These are phyloP conservation scores for Penicillium sp. DNA, from an alignment of 2,329 filamentous ascomycete genomes.

Conservation along the genomic window DNA sequence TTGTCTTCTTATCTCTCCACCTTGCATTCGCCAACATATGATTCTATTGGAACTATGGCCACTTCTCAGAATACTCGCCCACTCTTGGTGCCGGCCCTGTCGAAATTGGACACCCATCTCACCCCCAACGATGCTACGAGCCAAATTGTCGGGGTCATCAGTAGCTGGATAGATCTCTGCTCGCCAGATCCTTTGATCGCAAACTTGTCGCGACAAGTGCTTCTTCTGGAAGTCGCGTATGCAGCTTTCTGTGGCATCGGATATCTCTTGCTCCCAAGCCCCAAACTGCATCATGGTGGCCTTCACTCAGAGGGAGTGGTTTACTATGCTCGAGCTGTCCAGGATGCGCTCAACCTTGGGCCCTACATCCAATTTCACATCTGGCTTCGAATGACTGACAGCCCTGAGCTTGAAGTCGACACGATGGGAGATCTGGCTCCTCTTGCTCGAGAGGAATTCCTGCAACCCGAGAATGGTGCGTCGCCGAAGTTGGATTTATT, in stretches of 20 bases:
- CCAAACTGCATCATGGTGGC: constrained; percentile 65
- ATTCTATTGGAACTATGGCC: constrained; percentile 43
- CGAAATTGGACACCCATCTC: constrained; percentile 61
- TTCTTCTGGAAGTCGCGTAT: constrained; percentile 90
- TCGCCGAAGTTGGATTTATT: constrained; percentile 68
- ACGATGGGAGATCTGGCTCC: constrained; percentile 50
- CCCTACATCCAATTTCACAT: constrained; percentile 79
- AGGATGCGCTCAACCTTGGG: constrained; percentile 76
- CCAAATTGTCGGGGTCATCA: constrained; percentile 78
- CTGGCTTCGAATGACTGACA: constrained; percentile 81
- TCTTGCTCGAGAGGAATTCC: constrained; percentile 48
- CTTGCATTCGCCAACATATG: constrained; percentile 40
- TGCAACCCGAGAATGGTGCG: constrained; percentile 36
- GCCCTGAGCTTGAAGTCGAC: constrained; percentile 60
- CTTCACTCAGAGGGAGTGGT: constrained; percentile 56
- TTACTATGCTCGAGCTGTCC: constrained; percentile 82
- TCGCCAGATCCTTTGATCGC: constrained; percentile 82
- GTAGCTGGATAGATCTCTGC: constrained; percentile 89
- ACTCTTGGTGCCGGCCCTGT: constrained; percentile 46
- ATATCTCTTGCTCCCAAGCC: constrained; percentile 81
- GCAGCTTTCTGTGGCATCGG: constrained; percentile 92
- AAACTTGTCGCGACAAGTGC: constrained; percentile 83
- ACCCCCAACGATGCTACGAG: constrained; percentile 80
- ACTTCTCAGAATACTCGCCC: constrained; percentile 47
- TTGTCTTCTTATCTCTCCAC: constrained; percentile 57